Base-by-base conservation (phyloP, 805 yeast genomes). In the Ogataea haglerorum region DNA sequence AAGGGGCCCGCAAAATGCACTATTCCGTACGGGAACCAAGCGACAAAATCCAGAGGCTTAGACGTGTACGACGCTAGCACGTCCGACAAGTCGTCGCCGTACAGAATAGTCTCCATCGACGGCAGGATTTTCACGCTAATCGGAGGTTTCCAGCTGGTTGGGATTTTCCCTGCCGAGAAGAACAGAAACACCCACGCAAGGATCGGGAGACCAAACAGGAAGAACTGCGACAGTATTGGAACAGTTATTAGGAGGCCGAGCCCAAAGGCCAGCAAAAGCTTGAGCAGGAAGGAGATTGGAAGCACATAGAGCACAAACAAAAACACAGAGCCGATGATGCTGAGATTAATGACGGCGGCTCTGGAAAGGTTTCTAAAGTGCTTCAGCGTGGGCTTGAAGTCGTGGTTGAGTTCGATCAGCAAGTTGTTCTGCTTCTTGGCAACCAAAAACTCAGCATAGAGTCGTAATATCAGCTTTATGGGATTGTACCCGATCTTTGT, bases 1-100 rank as follows among this genome's bases (percentile, higher is more conserved):
- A 90, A 87, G 2, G 98, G 97, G 12, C 84, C 79, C 14, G 82
- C 80, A 56, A 86, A 90, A 66, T 90, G 98, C 45, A 85, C 70
- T 10, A 91, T 60, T 2, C 97, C 98, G 60, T 91, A 91, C 4
- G 97, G 96, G 28, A 91, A 64, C 96, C 96, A 90, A 4, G 97
- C 96, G 36, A 87, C 53, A n/a, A 90, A 69, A 58, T 90, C 98
- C 40, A 86, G 67, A 6, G 78, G 52, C 2, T 83, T 61, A 46
- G 72, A 76, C 13, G 84, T 80, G 12, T 80, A 70, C 5, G 90
- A 76, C 1, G 96, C 93, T 54, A 89, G 72, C 17, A 90, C 80
- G 52, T 84, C 85, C 38, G 90, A 80, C 54, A 91, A 70, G 63
- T 91, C 85, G 55, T 90, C 96, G 37, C 97, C 97, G 57, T 88